Conservation (phyloP, 192 early-diverging fungal species). For the Rhizoclosmatium sp. region DNA sequence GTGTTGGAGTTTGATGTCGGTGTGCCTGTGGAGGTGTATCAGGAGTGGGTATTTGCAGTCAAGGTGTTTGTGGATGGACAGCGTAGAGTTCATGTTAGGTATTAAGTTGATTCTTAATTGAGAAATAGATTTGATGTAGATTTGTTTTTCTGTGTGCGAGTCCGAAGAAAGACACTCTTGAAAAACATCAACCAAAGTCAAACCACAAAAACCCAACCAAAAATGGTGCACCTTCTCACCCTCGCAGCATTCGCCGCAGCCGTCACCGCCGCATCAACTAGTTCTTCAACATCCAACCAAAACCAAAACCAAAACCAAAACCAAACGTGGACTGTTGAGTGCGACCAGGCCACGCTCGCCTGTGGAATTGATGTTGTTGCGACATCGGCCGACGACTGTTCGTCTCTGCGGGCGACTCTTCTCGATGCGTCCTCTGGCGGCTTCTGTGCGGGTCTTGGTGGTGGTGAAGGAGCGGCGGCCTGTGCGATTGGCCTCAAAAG, state of each 20-base stretch:
- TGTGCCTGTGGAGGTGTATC: slow-evolving; percentile 5
- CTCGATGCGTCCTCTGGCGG: too few species aligned
- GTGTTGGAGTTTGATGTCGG: slow-evolving; percentile 12
- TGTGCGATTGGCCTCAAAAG: too few species aligned
- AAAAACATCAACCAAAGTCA: background rate
- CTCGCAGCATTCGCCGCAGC: too few species aligned
- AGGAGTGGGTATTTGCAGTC: background rate
- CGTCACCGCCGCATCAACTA: too few species aligned
- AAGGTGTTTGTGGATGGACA: slow-evolving; percentile 11
- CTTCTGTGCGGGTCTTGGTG: too few species aligned
- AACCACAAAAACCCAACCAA: background rate
- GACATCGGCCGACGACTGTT: background rate
- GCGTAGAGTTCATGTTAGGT: background rate
- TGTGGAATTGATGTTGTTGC: background rate
- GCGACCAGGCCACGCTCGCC: background rate
- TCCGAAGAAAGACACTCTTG: background rate
- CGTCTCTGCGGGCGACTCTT: too few species aligned
- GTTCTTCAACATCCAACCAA: too few species aligned
- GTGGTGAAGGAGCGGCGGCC: too few species aligned
- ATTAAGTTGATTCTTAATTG: background rate
- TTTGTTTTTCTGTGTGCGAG: background rate
- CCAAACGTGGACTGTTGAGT: background rate
- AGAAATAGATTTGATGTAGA: background rate
- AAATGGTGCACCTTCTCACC: too few species aligned
- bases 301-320: too few species aligned